A percentile compares a stretch with the other conserved stretches of the same genome.
phyloP scores from a whole-genome alignment of 1,139 yeast genomes.

The Sugiyamaella paludigena region DNA sequence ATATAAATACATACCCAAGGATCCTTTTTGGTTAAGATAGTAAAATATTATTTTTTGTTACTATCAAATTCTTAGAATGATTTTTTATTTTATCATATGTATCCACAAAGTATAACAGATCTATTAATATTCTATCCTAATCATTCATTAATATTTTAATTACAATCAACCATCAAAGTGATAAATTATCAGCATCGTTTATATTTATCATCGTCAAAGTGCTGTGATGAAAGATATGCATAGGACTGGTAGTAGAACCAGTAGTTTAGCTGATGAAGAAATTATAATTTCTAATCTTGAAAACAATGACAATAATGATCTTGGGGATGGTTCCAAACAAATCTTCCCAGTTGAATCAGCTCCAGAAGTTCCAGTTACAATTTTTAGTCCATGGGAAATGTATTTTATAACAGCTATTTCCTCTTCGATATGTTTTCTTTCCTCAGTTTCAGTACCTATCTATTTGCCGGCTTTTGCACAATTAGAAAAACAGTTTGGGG shows the following conservation, averaged over 20 bases:
- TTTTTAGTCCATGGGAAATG: constrained; percentile 41
- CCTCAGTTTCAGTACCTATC: constrained; percentile 66
- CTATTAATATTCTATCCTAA: not conserved
- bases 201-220: too few species aligned
- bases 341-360: constrained; percentile 1
- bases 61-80: too few species aligned
- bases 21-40: too few species aligned
- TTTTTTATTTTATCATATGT: too few species aligned
- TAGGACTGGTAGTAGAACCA: not conserved
- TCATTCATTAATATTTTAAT: not conserved
- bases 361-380: constrained; percentile 30
- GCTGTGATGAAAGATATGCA: not conserved
- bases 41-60: too few species aligned
- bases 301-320: constrained; percentile 1
- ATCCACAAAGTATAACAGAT: too few species aligned
- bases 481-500: constrained; percentile 50
- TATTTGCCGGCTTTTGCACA: constrained; percentile 69
- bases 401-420: constrained; percentile 41
- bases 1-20: too few species aligned
- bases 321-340: not conserved
- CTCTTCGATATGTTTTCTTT: constrained; percentile 52
- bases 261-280: constrained; percentile 1
- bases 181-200: too few species aligned
- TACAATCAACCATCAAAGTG: too few species aligned
- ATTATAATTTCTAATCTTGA: not conserved